phyloP scores from a whole-genome alignment of 139 green algal genomes.

The Spirogloea muscicola region DNA sequence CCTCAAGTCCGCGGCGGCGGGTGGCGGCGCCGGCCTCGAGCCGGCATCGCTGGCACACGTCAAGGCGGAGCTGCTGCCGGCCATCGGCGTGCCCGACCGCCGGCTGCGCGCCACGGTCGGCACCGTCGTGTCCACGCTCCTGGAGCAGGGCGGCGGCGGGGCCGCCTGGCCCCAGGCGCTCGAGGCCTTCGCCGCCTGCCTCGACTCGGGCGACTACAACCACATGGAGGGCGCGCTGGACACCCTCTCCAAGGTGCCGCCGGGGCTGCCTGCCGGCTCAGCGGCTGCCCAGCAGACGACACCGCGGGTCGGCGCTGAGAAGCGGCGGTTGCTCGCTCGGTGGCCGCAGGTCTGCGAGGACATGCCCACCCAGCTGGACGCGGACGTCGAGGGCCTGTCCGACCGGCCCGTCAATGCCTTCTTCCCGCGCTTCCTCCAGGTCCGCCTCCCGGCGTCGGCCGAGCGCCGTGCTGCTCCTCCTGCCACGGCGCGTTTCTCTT shows the following conservation, averaged over 20 bases:
- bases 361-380: constrained; percentile 63
- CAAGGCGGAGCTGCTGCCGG: constrained; percentile 70
- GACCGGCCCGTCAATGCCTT: constrained; percentile 39
- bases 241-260: constrained; percentile 84
- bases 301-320: too few species aligned
- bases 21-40: constrained; percentile 42
- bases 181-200: constrained; percentile 51
- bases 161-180: constrained; percentile 76
- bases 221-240: constrained; percentile 81
- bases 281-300: too few species aligned
- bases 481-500: too few species aligned
- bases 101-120: constrained; percentile 77
- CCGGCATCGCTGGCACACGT: constrained; percentile 69
- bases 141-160: constrained; percentile 50
- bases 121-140: constrained; percentile 57
- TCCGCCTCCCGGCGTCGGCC: too few species aligned
- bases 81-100: constrained; percentile 59
- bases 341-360: constrained; percentile 74
- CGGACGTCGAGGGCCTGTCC: constrained; percentile 31
- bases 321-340: too few species aligned
- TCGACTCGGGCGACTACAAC: constrained; percentile 54
- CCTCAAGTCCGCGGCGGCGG: constrained; percentile 65
- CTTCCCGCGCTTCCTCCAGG: constrained; percentile 35
- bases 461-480: too few species aligned
- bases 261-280: too few species aligned